Base-by-base conservation (phyloP, 2,329 filamentous ascomycete species). In the Sporothrix globosa region DNA sequence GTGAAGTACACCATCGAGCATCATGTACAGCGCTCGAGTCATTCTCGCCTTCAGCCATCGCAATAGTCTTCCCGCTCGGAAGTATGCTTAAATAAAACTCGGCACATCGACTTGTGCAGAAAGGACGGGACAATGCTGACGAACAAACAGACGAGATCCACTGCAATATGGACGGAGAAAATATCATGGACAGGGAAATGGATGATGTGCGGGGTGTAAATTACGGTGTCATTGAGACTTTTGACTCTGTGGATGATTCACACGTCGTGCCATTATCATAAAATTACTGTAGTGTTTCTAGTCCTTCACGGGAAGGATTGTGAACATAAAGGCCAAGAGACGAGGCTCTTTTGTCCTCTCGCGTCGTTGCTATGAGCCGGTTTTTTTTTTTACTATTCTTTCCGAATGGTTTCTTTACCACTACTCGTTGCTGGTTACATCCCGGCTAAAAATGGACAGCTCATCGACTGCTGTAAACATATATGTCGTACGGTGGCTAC, bases 91-190 rank as follows among this genome's bases (percentile, higher is more conserved):
- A 66, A 52, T n/a, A 46, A 24, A 44, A 39, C 9, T 39, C 61
- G 61, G 61, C 61, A 66, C 24, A 52, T 17, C 14, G 34, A 2
- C 1, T 7, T 44, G 4, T 50, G 24, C 17, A 66, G 4, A 30
- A 19, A 30, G 17, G 7, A 63, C 39, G 56, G 56, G 17, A 19
- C 9, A 19, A 17, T 17, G 27, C 7, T 10, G 30, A 24, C 56
- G 30, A 60, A 60, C 56, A 60, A 60, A 21, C 44, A 34, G 27
- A 14, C 2, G 24, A 52, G 61, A 66, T 66, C 60, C 61, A 50
- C 24, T 10, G 21, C 61, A 66, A 66, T 66, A 52, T 66, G 61
- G 61, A 6, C 21, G 24, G 44, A 52, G 24, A 50, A 7, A 34
- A 30, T 21, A 66, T 63, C 41, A 34, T 34, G 34, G 34, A 34